Evolutionary conservation across 2,329 filamentous ascomycete genomes (phyloP).

Genomic region (Neonectria ditissima): DNA sequence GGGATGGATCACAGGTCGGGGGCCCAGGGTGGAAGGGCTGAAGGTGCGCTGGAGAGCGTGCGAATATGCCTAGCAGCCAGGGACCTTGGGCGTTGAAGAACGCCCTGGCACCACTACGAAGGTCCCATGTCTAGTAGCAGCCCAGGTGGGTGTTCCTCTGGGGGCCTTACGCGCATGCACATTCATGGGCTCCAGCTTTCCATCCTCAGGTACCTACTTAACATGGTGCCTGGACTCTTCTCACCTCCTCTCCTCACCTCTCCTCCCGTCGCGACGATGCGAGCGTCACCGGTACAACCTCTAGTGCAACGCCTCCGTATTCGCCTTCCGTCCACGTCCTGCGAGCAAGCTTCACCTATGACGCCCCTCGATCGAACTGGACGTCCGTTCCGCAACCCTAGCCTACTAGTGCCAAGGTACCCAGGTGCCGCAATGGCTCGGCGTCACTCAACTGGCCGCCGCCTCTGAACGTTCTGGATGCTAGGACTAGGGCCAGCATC

Average conservation of each 20-base stretch:
- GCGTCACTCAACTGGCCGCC: slow-evolving; percentile 11
- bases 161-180: neutral
- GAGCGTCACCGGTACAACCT: slow-evolving; percentile 9
- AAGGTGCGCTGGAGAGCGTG: slow-evolving; percentile 1
- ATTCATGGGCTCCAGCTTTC: neutral
- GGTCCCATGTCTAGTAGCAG: neutral
- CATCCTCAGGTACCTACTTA: neutral
- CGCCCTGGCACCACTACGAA: neutral
- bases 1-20: slow-evolving; percentile 26
- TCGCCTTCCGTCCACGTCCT: neutral
- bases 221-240: neutral
- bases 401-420: neutral
- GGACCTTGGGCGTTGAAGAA: slow-evolving; percentile 1
- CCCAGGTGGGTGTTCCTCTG: neutral
- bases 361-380: slow-evolving; percentile 12
- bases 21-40: slow-evolving; percentile 26
- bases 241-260: too few species aligned
- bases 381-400: slow-evolving; percentile 19
- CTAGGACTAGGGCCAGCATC: neutral
- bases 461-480: neutral
- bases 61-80: slow-evolving; percentile 12
- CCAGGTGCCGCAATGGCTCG: slow-evolving; percentile 17
- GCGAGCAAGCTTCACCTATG: slow-evolving; percentile 19
- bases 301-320: neutral
- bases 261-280: neutral